A percentile compares a stretch with the other conserved stretches of the same genome.
These are phyloP conservation scores for Conoideocrella luteorostrata DNA, from an alignment of 2,329 filamentous ascomycete genomes.

Conservation along the genomic window DNA sequence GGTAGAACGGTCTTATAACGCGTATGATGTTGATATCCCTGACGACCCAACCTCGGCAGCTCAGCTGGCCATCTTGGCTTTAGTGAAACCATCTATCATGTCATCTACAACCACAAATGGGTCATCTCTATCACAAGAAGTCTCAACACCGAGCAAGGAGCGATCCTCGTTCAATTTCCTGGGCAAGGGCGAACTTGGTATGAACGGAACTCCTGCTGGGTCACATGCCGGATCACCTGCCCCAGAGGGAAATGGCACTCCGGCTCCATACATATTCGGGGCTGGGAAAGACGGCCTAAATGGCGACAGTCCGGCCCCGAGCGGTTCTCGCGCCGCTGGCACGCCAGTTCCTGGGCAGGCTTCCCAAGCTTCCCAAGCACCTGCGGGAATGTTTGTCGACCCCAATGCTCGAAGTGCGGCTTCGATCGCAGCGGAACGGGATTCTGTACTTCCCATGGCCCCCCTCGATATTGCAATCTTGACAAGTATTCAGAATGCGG, in stretches of 20 bases:
- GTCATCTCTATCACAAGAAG: constrained; percentile 37
- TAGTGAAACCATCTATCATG: constrained; percentile 53
- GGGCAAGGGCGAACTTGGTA: constrained; percentile 58
- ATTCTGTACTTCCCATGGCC: constrained; percentile 73
- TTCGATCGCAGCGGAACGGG: constrained; percentile 60
- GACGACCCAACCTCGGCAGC: constrained; percentile 86
- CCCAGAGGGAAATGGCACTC: constrained; percentile 69
- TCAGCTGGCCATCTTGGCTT: constrained; percentile 61
- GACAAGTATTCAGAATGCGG: constrained; percentile 80
- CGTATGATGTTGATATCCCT: constrained; percentile 79
- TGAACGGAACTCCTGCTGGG: constrained; percentile 71
- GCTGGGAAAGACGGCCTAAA: constrained; percentile 36
- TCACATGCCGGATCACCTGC: constrained; percentile 84
- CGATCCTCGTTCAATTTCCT: constrained; percentile 64
- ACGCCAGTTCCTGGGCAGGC: constrained; percentile 32
- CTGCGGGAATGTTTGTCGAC: constrained; percentile 44
- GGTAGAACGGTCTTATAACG: constrained; percentile 81
- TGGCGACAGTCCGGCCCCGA: constrained; percentile 47
- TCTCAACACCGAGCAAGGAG: constrained; percentile 57
- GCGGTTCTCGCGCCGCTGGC: constrained; percentile 43
- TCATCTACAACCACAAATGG: constrained; percentile 32
- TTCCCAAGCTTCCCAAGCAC: constrained; percentile 28
- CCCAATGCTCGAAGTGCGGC: constrained; percentile 42
- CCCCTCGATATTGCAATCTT: constrained; percentile 86
- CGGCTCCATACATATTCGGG: constrained; percentile 53